Evolutionary conservation across 768 basidiomycete genomes (phyloP).

Genomic region (Ramaria rubella): DNA sequence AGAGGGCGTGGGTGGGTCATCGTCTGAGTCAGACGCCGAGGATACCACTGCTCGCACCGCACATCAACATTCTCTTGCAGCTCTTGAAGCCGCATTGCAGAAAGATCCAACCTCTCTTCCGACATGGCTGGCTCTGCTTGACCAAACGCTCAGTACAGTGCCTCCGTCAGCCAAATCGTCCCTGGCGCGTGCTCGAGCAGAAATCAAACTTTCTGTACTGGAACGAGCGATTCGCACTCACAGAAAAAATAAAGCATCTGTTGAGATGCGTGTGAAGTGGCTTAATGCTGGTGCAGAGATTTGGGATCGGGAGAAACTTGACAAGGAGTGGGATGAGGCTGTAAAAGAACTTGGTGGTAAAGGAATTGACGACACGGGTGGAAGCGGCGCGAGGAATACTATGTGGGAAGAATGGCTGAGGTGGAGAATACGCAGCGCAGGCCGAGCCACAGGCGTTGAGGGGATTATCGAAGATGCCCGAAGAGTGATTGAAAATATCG

Average conservation of each 20-base stretch:
- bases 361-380: slow-evolving; percentile 14
- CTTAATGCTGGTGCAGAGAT: slow-evolving; percentile 67
- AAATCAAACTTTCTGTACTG: slow-evolving; percentile 64
- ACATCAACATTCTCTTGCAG: slow-evolving; percentile 52
- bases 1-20: slow-evolving; percentile 28
- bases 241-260: slow-evolving; percentile 43
- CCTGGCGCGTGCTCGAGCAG: slow-evolving; percentile 50
- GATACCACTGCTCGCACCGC: slow-evolving; percentile 23
- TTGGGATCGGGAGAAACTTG: slow-evolving; percentile 52
- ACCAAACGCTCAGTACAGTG: slow-evolving; percentile 54
- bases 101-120: slow-evolving; percentile 45
- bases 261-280: slow-evolving; percentile 51
- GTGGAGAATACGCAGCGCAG: slow-evolving; percentile 50
- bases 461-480: slow-evolving; percentile 46
- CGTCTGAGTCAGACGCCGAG: slow-evolving; percentile 25
- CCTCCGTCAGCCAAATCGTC: slow-evolving; percentile 65
- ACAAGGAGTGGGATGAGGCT: slow-evolving; percentile 65
- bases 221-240: slow-evolving; percentile 55
- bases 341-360: slow-evolving; percentile 42
- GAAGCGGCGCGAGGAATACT: slow-evolving; percentile 16
- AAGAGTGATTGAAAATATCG: slow-evolving; percentile 40
- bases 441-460: slow-evolving; percentile 36
- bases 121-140: slow-evolving; percentile 59
- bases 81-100: slow-evolving; percentile 49
- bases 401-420: slow-evolving; percentile 79